Base-by-base conservation (phyloP, 164 flowering plant genomes). In the Protea cynaroides region DNA sequence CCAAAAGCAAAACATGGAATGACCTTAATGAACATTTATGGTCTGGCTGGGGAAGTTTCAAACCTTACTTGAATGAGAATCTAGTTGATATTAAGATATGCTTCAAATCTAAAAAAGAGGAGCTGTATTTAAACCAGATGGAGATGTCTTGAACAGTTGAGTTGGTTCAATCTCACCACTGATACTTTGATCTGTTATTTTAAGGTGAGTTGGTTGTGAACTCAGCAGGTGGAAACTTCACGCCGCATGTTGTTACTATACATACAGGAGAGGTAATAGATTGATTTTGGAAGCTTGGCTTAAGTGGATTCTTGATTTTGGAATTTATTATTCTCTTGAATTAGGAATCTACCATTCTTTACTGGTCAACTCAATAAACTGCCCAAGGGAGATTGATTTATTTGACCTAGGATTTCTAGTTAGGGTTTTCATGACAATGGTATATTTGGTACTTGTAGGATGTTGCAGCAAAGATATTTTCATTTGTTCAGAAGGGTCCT, bases 181-280 rank as follows among this genome's bases (percentile, higher is more conserved):
- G 56, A 51, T 29, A 22, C 14, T 62, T 65, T 56, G 52, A 63
- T 61, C 29, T 72, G 53, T 76, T 73, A 13, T 40, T 40, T 49
- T 71, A 69, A 92, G 98, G 96, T 38, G 95, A 83, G 50, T 72
- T 80, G 78, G 76, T 87, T 68, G 75, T 84, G 8, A 66, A 65
- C 62, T 74, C 92, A 1, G 85, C 85, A 4, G 88, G 89, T 43
- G 81, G 74, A 37, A 82, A 82, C 63, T 88, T 88, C 66, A 81
- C 82, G 2, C 89, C 91, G 0, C 88, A 84, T 78, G 71, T 88
- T 17, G 78, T 86, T 7, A 84, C 78, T 17, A 85, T 83, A 17
- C 62, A 72, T 56, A 73, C 79, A 13, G 93, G 93, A 57, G 93
- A 87, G 93, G 93, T 87, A 76, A 71, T 3, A 21, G 34, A 18